A percentile compares a stretch with the other conserved stretches of the same genome.
These are phyloP conservation scores for Dactylellina parvicollis DNA, from an alignment of 2,329 filamentous ascomycete species.

Conservation along the genomic window DNA sequence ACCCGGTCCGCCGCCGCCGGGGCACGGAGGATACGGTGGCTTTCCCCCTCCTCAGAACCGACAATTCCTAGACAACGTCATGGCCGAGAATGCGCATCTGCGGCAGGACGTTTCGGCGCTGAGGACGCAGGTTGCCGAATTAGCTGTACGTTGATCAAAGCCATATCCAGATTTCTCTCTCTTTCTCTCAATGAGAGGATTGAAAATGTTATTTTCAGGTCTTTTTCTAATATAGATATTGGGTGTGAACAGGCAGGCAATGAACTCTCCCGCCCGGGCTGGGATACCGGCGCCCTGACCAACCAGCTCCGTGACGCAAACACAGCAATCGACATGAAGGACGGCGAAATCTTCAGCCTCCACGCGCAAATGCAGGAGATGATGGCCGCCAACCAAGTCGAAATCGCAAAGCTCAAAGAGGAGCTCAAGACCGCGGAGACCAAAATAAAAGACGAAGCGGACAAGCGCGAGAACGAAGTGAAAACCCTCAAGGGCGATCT, in stretches of 20 bases:
- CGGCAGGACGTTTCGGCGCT: conserved; percentile 18
- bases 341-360: conserved; percentile 38
- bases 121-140: conserved; percentile 26
- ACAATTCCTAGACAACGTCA: conserved; percentile 20
- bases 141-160: conserved; percentile 17
- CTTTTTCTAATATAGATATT: not conserved
- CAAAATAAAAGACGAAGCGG: conserved; percentile 46
- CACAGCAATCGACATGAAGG: conserved; percentile 40
- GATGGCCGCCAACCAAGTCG: conserved; percentile 48
- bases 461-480: conserved; percentile 46
- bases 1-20: conserved; percentile 29
- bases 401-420: conserved; percentile 48
- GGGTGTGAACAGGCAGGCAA: conserved; percentile 18
- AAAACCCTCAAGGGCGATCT: conserved; percentile 45
- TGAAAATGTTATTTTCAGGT: too few species aligned
- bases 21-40: conserved; percentile 34
- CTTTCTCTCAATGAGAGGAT: too few species aligned
- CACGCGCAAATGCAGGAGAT: conserved; percentile 54
- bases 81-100: conserved; percentile 41
- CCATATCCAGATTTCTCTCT: too few species aligned
- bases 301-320: conserved; percentile 32
- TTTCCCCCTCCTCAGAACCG: conserved; percentile 18
- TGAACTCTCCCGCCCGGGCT: conserved; percentile 29
- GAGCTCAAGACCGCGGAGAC: conserved; percentile 36
- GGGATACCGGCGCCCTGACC: conserved; percentile 23